Conservation (phyloP, 164 flowering plant species). For the Stephania cephalantha region DNA sequence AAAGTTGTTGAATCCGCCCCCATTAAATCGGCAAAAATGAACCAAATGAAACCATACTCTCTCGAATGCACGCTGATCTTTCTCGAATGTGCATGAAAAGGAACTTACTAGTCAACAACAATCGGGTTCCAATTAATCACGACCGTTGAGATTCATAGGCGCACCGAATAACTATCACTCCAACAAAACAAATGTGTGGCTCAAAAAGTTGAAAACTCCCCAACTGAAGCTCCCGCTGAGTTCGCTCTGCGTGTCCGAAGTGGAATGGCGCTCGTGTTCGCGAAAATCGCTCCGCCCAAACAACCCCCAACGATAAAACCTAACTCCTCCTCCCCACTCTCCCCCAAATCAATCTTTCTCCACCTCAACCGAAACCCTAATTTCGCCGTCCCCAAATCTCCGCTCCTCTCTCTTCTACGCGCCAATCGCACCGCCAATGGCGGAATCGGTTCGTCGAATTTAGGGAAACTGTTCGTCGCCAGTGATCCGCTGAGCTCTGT, state of each 20-base stretch:
- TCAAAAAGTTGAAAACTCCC: not conserved
- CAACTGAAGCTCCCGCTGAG: not conserved
- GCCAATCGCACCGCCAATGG: not conserved
- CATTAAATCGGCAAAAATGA: too few species aligned
- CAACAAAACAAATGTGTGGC: not conserved
- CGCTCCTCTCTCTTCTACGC: conserved; percentile 11
- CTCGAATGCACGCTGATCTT: too few species aligned
- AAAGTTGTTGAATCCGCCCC: too few species aligned
- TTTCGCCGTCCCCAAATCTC: not conserved
- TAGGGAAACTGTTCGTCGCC: not conserved
- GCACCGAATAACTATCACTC: too few species aligned
- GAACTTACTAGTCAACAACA: too few species aligned
- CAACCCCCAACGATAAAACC: conserved; percentile 14
- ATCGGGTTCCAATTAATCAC: too few species aligned
- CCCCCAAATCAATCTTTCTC: conserved; percentile 12
- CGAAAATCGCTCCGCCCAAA: not conserved
- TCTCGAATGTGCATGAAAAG: too few species aligned
- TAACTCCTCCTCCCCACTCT: not conserved
- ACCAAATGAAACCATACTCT: too few species aligned
- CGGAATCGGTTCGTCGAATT: not conserved
- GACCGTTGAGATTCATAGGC: too few species aligned
- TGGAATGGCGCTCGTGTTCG: conserved; percentile 4
- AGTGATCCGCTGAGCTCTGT: not conserved
- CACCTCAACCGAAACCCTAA: not conserved
- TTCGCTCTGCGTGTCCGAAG: not conserved